Evolutionary conservation across 371 early-diverging fungal species (phyloP).

Genomic region (Mortierella sp.): DNA sequence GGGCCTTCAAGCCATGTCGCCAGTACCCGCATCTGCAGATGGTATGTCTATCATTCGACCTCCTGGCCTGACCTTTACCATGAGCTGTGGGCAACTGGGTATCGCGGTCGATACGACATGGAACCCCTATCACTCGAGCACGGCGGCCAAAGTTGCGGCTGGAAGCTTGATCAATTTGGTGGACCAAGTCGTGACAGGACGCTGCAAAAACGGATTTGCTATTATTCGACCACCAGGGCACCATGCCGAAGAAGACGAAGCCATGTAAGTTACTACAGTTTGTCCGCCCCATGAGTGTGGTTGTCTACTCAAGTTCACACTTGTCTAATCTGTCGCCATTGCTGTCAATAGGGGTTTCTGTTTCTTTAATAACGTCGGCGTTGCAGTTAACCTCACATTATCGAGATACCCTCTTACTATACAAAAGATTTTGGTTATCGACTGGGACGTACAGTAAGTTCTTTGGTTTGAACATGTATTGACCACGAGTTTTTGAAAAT

Average conservation of each 20-base stretch:
- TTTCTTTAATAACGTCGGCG: conserved; percentile 76
- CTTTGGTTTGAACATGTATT: background rate
- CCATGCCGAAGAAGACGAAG: conserved; percentile 73
- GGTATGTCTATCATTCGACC: conserved; percentile 57
- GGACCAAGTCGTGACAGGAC: conserved; percentile 63
- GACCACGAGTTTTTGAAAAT: too few relatives aligned
- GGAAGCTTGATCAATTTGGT: conserved; percentile 66
- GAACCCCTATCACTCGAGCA: conserved; percentile 62
- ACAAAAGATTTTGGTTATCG: conserved; percentile 68
- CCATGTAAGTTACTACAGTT: conserved; percentile 56
- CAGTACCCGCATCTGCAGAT: conserved; percentile 33
- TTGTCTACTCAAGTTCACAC: background rate
- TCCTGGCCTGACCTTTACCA: conserved; percentile 61
- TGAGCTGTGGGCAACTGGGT: conserved; percentile 67
- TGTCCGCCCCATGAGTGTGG: too few relatives aligned
- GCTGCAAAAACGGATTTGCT: conserved; percentile 72
- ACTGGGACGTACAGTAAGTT: conserved; percentile 78
- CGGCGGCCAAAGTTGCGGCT: conserved; percentile 66
- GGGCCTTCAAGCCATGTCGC: conserved; percentile 32
- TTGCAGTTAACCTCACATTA: conserved; percentile 65
- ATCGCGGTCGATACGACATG: conserved; percentile 72
- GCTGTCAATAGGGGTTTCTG: conserved; percentile 66
- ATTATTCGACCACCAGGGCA: conserved; percentile 75
- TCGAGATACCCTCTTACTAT: conserved; percentile 60
- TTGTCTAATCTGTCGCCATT: background rate